Base-by-base conservation (phyloP, 495 filamentous ascomycete species). In the Emericellopsis terricola region DNA sequence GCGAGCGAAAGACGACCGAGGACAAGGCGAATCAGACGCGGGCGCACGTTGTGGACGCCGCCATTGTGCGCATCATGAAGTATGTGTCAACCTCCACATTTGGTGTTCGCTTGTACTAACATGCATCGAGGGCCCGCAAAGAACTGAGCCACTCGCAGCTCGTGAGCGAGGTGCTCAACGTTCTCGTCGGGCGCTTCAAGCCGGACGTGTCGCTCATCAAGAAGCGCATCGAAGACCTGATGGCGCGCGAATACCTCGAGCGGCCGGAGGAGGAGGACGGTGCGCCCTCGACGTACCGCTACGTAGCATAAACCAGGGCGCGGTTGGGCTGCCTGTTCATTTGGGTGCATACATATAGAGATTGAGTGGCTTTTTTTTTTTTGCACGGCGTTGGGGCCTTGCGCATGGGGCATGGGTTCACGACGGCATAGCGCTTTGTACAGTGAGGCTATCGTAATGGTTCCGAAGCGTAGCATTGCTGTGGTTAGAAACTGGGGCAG, bases 41-140 rank as follows among this genome's bases (percentile, higher is more conserved):
- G 14, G 72, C 64, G 8, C 74, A 76, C 28, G 67, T 72, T 14
- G 79, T 93, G 32, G 89, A 96, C 47, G 85, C 89, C 26, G 83
- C 83, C 4, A 60, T 99, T 37, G 91, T 99, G 24, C 64, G 86
- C 11, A 91, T 87, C 48, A 94, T 94, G 86, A 93, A 94, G 86
- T 93, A 68, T 44, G 71, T 64, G 18, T 37, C 20, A 31, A 30
- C 29, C 28, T 38, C 36, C 8, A n/a, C 24, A 27, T 15, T 38
- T 9, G 15, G 3, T 11, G 11, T 11, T 13, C n/a, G n/a, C n/a
- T n/a, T 18, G 13, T 32, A 10, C 24, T 44, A 42, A 43, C 38
- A 6, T 38, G 19, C 14, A 7, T 2, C 16, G 31, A 97, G 89
- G 57, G 81, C 92, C 73, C 81, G 89, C 31, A 96, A 94, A 47